phyloP scores from a whole-genome alignment of 2,329 filamentous ascomycete species.

The Apiospora koreana region DNA sequence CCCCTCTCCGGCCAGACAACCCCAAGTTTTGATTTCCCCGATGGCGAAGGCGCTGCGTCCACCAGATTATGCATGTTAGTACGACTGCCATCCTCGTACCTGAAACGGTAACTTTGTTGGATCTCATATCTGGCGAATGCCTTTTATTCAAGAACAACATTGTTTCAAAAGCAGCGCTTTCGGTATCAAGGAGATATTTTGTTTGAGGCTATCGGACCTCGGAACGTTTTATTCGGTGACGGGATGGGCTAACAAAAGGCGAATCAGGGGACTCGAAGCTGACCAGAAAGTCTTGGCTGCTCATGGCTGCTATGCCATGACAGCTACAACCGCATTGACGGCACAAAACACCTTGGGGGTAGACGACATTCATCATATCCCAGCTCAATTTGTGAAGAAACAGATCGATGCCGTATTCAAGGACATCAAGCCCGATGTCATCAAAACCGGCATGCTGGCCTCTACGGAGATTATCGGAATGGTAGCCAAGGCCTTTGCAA shows the following conservation, averaged over 20 bases:
- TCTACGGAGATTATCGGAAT: slow-evolving; percentile 69
- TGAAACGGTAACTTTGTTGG: too few species aligned
- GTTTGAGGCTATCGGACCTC: not conserved
- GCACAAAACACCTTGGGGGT: slow-evolving; percentile 92
- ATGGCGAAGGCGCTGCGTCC: too few species aligned
- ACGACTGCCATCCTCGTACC: too few species aligned
- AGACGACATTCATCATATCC: slow-evolving; percentile 76
- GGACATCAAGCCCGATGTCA: slow-evolving; percentile 84
- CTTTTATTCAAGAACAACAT: too few species aligned
- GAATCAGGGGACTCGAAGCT: slow-evolving; percentile 80
- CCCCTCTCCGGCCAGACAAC: not conserved
- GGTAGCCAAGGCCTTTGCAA: slow-evolving; percentile 64
- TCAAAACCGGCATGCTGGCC: slow-evolving; percentile 91
- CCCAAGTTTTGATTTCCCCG: too few species aligned
- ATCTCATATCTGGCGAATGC: too few species aligned
- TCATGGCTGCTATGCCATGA: slow-evolving; percentile 94
- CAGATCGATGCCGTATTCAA: slow-evolving; percentile 83
- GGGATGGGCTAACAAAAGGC: not conserved
- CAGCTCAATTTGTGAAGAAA: slow-evolving; percentile 75
- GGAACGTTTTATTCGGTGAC: not conserved
- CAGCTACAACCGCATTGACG: slow-evolving; percentile 92
- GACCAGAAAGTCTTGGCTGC: slow-evolving; percentile 93
- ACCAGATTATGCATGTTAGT: too few species aligned
- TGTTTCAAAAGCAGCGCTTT: too few species aligned
- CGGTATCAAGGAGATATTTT: too few species aligned